Evolutionary conservation across 768 basidiomycete genomes (phyloP), one percentile per base, ranked within the genome.

Genomic region (Kwoniella sp.): DNA sequence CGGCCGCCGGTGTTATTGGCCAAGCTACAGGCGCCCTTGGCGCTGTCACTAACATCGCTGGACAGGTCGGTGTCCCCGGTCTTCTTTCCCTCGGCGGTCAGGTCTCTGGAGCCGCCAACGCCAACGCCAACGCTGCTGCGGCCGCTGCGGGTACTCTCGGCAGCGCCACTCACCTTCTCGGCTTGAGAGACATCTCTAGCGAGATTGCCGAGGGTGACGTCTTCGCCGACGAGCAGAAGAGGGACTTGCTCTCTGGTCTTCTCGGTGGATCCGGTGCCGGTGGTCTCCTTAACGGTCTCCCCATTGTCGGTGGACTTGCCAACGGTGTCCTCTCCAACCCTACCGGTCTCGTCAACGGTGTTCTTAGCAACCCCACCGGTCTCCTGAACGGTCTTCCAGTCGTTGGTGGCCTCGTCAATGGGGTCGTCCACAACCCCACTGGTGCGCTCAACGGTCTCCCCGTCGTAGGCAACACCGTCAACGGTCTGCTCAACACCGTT

Each of bases 241-340:
- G 60, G 26, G 62, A 57, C 27, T 51, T 64, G n/a, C 62, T 64
- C 55, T 64, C 62, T 27, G 62, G 62, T 58, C 46, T 64, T 13
- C 48, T 64, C 33, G 56, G 56, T 5, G 25, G 25, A 2, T 15
- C 24, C 56, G 30, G 22, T 25, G 26, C 51, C 12, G 29, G 26
- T 26, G 51, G 51, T 53, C 51, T 53, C 26, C 33, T 55, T 33
- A 55, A 55, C 56, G 30, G 30, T 3, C 56, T 57, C 37, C 56
- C 56, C 17, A 48, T 48, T 17, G 44, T 47, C 44, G 44, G 40
- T 26, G 40, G 25, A 26, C 24, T 57, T 26, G 21, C 40, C 56
- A 15, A 17, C 56, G 62, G 62, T 46, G 21, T 64, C 17, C 48
- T 64, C 15, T 15, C 48, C 37, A 53, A 46, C 50, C 40, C 62